Evolutionary conservation across 768 basidiomycete species (phyloP).

Genomic region (Porphyrellus cyaneotinctus): DNA sequence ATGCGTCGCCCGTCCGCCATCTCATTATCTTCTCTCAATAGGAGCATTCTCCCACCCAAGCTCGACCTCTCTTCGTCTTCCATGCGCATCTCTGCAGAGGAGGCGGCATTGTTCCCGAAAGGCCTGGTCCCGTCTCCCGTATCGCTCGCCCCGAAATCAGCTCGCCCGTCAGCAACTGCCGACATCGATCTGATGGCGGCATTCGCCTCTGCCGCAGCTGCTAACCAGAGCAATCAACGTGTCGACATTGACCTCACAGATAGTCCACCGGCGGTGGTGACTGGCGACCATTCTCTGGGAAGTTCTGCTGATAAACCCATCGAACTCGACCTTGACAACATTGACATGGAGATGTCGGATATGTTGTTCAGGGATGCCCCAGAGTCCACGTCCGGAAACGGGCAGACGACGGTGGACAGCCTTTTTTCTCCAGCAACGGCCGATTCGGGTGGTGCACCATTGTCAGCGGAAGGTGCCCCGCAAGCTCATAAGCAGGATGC

Average conservation of each 20-base stretch:
- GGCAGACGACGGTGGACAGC: constrained; percentile 38
- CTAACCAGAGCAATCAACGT: constrained; percentile 28
- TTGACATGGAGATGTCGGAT: constrained; percentile 58
- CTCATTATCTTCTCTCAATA: constrained; percentile 74
- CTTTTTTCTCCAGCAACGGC: constrained; percentile 48
- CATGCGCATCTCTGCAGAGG: constrained; percentile 62
- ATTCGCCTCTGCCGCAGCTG: constrained; percentile 43
- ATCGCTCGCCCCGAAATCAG: constrained; percentile 76
- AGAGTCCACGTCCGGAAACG: constrained; percentile 34
- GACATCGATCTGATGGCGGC: constrained; percentile 65
- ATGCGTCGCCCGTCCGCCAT: constrained; percentile 71
- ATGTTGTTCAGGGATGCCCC: constrained; percentile 51
- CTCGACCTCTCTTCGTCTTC: constrained; percentile 75
- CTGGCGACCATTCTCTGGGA: constrained; percentile 39
- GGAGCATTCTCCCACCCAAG: constrained; percentile 66
- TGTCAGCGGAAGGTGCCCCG: constrained; percentile 13
- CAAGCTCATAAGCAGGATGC: constrained; percentile 18
- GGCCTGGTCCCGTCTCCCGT: constrained; percentile 70
- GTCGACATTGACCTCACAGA: constrained; percentile 59
- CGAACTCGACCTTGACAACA: constrained; percentile 67
- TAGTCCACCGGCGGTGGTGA: constrained; percentile 25
- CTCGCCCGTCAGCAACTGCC: constrained; percentile 53
- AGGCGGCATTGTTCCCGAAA: constrained; percentile 52
- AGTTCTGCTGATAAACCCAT: constrained; percentile 78
- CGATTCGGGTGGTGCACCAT: constrained; percentile 15